Evolutionary conservation across 768 basidiomycete genomes (phyloP).

Genomic region (Xerocomellus intermedius): DNA sequence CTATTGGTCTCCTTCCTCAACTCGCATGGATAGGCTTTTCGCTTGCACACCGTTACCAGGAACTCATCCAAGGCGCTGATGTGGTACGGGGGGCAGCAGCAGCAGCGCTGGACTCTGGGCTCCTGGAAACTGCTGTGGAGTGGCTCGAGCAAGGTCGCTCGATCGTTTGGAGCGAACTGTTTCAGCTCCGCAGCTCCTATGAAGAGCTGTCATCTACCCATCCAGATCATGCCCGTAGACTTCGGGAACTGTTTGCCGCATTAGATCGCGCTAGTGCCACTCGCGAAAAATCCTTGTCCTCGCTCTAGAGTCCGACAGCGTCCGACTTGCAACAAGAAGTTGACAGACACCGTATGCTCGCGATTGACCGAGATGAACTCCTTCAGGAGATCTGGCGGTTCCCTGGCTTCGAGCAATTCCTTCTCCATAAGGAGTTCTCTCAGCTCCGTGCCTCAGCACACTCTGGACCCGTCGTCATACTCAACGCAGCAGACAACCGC

Average conservation of each 20-base stretch:
- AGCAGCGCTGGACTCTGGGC: not conserved
- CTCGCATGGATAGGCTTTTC: not conserved
- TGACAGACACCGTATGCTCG: not conserved
- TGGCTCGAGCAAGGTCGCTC: slow-evolving; percentile 18
- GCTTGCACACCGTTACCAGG: not conserved
- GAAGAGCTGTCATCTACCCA: not conserved
- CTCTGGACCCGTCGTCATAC: not conserved
- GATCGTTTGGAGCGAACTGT: slow-evolving; percentile 2
- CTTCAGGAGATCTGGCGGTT: too few species aligned
- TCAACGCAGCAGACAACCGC: not conserved
- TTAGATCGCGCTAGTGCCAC: not conserved
- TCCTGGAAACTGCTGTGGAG: slow-evolving; percentile 1
- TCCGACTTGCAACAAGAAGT: not conserved
- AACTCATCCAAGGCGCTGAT: not conserved
- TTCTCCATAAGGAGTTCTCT: not conserved
- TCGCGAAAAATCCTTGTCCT: not conserved
- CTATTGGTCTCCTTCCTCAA: not conserved
- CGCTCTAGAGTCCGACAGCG: not conserved
- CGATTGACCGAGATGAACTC: too few species aligned
- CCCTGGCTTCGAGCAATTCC: too few species aligned
- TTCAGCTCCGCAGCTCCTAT: slow-evolving; percentile 6
- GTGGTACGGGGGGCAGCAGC: slow-evolving; percentile 2
- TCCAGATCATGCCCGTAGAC: slow-evolving; percentile 1
- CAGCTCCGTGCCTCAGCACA: not conserved
- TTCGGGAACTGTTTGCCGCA: not conserved